Conservation (phyloP, 805 yeast genomes). For the Barnettozyma salicaria region DNA sequence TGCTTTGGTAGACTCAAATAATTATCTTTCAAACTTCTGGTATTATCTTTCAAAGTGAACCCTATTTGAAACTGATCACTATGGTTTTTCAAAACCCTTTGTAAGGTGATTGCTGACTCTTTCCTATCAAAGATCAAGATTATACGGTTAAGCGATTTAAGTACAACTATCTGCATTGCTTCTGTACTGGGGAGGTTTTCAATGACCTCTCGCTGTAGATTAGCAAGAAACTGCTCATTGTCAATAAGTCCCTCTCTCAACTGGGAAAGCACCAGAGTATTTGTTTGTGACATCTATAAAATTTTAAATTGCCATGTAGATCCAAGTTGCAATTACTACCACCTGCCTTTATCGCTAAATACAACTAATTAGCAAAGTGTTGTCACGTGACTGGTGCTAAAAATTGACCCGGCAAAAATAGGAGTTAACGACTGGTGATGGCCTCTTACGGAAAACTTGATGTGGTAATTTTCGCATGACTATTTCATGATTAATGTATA, state of each 20-base stretch:
- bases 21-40: slow-evolving; percentile 11
- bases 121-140: slow-evolving; percentile 22
- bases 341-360: too few species aligned
- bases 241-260: slow-evolving; percentile 15
- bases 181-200: slow-evolving; percentile 15
- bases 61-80: slow-evolving; percentile 14
- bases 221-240: slow-evolving; percentile 14
- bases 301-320: background rate
- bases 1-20: slow-evolving; percentile 31
- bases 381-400: background rate
- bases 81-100: slow-evolving; percentile 1
- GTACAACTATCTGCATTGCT: slow-evolving; percentile 25
- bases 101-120: slow-evolving; percentile 9
- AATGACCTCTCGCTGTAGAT: slow-evolving; percentile 24
- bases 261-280: slow-evolving; percentile 26
- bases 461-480: too few species aligned
- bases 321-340: too few species aligned
- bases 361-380: too few species aligned
- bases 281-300: slow-evolving; percentile 15
- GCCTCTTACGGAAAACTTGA: too few species aligned
- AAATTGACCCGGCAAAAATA: too few species aligned
- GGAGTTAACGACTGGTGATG: too few species aligned
- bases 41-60: slow-evolving; percentile 17
- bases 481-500: too few species aligned
- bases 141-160: slow-evolving; percentile 24